These are phyloP conservation scores for Atalantia buxifolia DNA, from an alignment of 345 rosid genomes.

Conservation along the genomic window DNA sequence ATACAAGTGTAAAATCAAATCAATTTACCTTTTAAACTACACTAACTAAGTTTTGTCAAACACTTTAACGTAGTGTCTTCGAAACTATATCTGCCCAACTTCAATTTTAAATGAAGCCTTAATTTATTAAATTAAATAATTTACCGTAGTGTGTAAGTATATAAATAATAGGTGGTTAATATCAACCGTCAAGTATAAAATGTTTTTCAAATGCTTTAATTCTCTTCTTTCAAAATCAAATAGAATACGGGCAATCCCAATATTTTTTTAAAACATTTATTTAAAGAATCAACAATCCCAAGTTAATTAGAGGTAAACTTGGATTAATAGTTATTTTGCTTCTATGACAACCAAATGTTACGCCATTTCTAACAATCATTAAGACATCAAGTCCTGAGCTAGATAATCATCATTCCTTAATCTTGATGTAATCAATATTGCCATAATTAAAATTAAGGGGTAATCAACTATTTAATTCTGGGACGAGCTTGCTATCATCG, in stretches of 20 bases:
- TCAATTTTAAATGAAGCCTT: no score
- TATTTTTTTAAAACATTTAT: no score
- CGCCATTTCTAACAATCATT: slow-evolving; percentile 11
- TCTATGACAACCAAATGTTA: slow-evolving; percentile 1
- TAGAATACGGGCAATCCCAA: background rate
- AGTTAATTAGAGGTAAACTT: background rate
- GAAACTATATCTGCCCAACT: rapidly evolving
- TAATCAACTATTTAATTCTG: background rate
- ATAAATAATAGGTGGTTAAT: no score
- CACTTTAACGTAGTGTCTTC: rapidly evolving
- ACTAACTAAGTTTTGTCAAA: rapidly evolving
- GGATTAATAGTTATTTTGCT: background rate
- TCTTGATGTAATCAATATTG: background rate
- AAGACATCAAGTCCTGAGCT: background rate
- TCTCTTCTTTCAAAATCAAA: background rate
- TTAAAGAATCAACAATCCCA: no score
- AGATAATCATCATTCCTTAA: background rate
- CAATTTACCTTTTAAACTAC: no score
- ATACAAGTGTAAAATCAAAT: no score
- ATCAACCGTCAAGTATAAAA: no score
- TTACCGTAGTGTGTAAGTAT: no score
- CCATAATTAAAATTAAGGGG: background rate
- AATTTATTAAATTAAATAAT: no score
- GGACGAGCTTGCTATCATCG: no score
- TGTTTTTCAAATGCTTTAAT: no score